These are phyloP conservation scores for Stagonosporopsis tanaceti DNA, from an alignment of 2,329 filamentous ascomycete genomes.

Conservation along the genomic window DNA sequence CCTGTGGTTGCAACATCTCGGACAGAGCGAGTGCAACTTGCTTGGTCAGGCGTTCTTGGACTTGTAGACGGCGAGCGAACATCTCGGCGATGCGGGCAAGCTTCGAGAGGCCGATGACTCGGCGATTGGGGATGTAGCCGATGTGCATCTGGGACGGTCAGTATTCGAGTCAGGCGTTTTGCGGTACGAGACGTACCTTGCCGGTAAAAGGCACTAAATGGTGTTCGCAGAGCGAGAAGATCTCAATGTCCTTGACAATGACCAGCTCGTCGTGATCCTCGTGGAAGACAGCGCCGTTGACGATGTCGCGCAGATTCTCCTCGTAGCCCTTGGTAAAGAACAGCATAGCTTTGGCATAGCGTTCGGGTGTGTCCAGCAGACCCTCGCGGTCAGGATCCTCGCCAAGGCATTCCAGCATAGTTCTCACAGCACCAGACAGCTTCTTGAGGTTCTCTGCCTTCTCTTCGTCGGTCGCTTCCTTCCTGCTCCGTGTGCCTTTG, in stretches of 20 bases:
- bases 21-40: slow-evolving; percentile 94
- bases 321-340: slow-evolving; percentile 98
- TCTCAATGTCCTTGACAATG: slow-evolving; percentile 96
- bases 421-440: slow-evolving; percentile 68
- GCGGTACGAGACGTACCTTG: slow-evolving; percentile 67
- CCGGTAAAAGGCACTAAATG: slow-evolving; percentile 96
- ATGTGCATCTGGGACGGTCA: slow-evolving; percentile 82
- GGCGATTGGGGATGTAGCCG: slow-evolving; percentile 90
- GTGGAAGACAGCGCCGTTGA: slow-evolving; percentile 93
- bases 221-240: slow-evolving; percentile 95
- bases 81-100: slow-evolving; percentile 95
- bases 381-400: slow-evolving; percentile 72
- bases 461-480: slow-evolving; percentile 66
- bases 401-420: slow-evolving; percentile 71
- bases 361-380: slow-evolving; percentile 72
- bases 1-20: slow-evolving; percentile 90
- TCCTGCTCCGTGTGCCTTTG: slow-evolving; percentile 68
- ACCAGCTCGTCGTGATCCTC: slow-evolving; percentile 98
- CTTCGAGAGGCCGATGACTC: slow-evolving; percentile 95
- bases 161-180: neutral
- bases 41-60: slow-evolving; percentile 95
- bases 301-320: slow-evolving; percentile 88
- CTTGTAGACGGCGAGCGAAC: slow-evolving; percentile 91
- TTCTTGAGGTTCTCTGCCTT: slow-evolving; percentile 65
- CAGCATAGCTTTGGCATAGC: slow-evolving; percentile 94